Percentiles rank a stretch among this genome's conserved stretches.
phyloP scores from a whole-genome alignment of 1,284 basidiomycete genomes.

The Fomitopsis palustris region DNA sequence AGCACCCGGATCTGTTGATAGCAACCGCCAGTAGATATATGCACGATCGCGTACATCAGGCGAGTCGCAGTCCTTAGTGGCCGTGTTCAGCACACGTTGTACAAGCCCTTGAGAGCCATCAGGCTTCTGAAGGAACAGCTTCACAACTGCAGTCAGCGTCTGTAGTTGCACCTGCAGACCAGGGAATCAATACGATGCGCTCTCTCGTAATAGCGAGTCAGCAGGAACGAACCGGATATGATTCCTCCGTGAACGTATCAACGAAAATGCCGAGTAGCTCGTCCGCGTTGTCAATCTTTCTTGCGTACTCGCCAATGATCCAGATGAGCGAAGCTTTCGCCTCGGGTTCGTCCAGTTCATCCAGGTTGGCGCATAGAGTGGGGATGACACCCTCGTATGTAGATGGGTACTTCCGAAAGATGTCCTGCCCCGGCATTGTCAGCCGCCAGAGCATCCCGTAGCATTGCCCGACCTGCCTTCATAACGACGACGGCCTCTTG shows the following conservation, averaged over 20 bases:
- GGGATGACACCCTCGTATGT: conserved; percentile 98
- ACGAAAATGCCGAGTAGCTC: conserved; percentile 90
- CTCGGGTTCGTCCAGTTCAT: conserved; percentile 97
- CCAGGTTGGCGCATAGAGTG: conserved; percentile 90
- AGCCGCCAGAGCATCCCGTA: background rate
- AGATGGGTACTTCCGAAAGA: conserved; percentile 97
- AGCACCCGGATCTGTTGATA: conserved; percentile 90
- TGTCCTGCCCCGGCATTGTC: conserved; percentile 59
- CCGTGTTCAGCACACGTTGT: conserved; percentile 87
- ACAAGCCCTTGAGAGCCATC: conserved; percentile 89
- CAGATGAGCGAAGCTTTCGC: conserved; percentile 97
- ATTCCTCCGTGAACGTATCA: conserved; percentile 91
- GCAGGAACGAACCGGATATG: conserved; percentile 67
- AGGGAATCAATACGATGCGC: conserved; percentile 14
- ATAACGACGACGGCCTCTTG: conserved; percentile 98
- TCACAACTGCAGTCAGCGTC: conserved; percentile 93
- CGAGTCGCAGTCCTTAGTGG: conserved; percentile 96
- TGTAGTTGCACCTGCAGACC: conserved; percentile 82
- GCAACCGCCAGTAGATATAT: conserved; percentile 94
- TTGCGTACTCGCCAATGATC: conserved; percentile 98
- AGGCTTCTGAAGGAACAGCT: conserved; percentile 93
- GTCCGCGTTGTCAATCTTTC: conserved; percentile 95
- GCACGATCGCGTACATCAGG: conserved; percentile 96
- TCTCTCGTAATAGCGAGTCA: conserved; percentile 9
- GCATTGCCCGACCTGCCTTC: conserved; percentile 58